Percentiles rank a stretch among this genome's conserved stretches.
Evolutionary conservation across 352 stramenopile genomes (phyloP).

Genomic region (Pythium rhizo-oryzae): DNA sequence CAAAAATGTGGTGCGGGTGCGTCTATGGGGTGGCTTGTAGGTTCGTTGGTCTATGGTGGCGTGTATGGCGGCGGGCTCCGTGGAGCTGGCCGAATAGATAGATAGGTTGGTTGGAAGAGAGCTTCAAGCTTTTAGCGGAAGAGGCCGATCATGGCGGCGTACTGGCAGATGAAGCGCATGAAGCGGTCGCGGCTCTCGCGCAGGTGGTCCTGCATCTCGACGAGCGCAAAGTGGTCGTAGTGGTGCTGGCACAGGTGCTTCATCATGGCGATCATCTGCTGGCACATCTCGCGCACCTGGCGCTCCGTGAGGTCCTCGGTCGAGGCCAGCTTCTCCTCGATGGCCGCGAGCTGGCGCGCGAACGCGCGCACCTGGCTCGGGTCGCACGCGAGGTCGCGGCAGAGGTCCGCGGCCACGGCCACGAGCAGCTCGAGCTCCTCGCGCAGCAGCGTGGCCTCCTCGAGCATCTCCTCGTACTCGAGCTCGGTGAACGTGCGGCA

Average conservation of each 20-base stretch:
- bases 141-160: constrained; percentile 69
- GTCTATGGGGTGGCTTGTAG: not conserved
- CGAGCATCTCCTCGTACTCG: constrained; percentile 75
- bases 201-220: constrained; percentile 79
- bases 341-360: constrained; percentile 33
- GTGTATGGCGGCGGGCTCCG: not conserved
- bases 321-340: constrained; percentile 53
- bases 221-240: constrained; percentile 65
- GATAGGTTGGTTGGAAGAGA: not conserved
- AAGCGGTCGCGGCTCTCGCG: constrained; percentile 66
- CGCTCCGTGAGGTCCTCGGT: constrained; percentile 52
- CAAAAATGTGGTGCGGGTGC: constrained; percentile 1
- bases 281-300: constrained; percentile 65
- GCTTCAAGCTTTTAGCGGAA: constrained; percentile 26
- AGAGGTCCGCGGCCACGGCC: constrained; percentile 58
- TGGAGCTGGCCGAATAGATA: not conserved
- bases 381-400: constrained; percentile 52
- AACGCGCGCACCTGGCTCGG: constrained; percentile 36
- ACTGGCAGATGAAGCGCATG: constrained; percentile 79
- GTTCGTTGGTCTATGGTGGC: not conserved
- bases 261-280: constrained; percentile 75
- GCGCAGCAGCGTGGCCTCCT: constrained; percentile 64
- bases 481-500: constrained; percentile 60
- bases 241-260: constrained; percentile 69
- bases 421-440: constrained; percentile 76